Evolutionary conservation across 257 asterid species (phyloP).

Genomic region (Cinchona pubescens): DNA sequence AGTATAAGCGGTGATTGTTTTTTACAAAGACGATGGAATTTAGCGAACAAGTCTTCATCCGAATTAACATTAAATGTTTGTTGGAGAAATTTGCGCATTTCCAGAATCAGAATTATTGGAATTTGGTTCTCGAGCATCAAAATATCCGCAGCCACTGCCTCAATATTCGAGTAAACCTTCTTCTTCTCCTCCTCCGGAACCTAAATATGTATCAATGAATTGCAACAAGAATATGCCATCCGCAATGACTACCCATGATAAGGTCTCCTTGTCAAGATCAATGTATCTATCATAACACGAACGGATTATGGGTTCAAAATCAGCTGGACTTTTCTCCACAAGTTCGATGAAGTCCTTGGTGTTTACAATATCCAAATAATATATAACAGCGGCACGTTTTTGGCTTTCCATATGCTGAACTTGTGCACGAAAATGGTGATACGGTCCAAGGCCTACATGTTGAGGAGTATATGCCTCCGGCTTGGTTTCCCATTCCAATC

Average conservation of each 20-base stretch:
- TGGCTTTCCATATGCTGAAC: slow-evolving; percentile 24
- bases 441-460: slow-evolving; percentile 37
- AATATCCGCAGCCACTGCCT: slow-evolving; percentile 20
- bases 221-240: slow-evolving; percentile 33
- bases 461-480: slow-evolving; percentile 42
- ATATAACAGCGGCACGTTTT: slow-evolving; percentile 28
- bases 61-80: background rate
- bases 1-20: slow-evolving; percentile 38
- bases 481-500: slow-evolving; percentile 20
- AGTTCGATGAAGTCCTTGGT: background rate
- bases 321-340: slow-evolving; percentile 1
- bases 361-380: background rate
- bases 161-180: background rate
- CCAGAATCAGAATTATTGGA: slow-evolving; percentile 21
- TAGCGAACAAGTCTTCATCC: background rate
- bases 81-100: slow-evolving; percentile 9
- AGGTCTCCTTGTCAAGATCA: slow-evolving; percentile 27
- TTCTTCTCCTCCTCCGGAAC: background rate
- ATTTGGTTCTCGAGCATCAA: slow-evolving; percentile 52
- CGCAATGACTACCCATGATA: slow-evolving; percentile 32
- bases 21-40: slow-evolving; percentile 6
- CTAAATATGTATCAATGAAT: slow-evolving; percentile 14
- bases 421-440: slow-evolving; percentile 37
- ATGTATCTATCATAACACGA: slow-evolving; percentile 34
- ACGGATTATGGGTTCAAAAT: slow-evolving; percentile 30